A percentile compares a stretch with the other conserved stretches of the same genome.
Conservation (phyloP, 768 basidiomycete genomes). For the Aureoboletus auriporus region DNA sequence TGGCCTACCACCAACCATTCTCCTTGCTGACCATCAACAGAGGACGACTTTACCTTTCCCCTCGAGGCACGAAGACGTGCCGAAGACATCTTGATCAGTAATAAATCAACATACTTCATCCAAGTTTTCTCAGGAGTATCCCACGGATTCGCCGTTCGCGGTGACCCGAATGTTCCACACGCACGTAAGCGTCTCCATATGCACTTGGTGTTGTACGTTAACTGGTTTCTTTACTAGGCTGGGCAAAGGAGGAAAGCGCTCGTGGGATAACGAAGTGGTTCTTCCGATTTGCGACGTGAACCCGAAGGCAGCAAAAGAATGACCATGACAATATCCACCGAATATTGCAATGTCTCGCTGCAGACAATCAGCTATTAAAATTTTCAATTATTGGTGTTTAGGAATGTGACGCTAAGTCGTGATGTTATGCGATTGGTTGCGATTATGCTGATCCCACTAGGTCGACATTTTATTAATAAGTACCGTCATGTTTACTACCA, state of each 20-base stretch:
- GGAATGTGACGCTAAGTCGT: background rate
- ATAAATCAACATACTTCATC: slow-evolving; percentile 47
- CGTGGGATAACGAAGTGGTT: slow-evolving; percentile 49
- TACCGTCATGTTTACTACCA: too few relatives aligned
- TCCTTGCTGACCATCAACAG: slow-evolving; percentile 23
- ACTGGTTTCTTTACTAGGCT: slow-evolving; percentile 32
- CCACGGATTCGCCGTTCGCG: slow-evolving; percentile 27
- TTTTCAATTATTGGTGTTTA: background rate
- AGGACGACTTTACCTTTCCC: slow-evolving; percentile 51
- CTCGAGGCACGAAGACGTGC: slow-evolving; percentile 47
- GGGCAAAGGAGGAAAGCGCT: slow-evolving; percentile 58
- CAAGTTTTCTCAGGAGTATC: slow-evolving; percentile 49
- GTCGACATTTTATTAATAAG: too few relatives aligned
- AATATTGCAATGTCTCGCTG: too few relatives aligned
- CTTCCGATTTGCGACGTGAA: slow-evolving; percentile 33
- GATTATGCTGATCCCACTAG: too few relatives aligned
- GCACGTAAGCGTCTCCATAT: slow-evolving; percentile 12
- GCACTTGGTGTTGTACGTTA: background rate
- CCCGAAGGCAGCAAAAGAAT: background rate
- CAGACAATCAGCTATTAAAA: background rate
- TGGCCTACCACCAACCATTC: background rate
- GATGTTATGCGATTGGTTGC: too few relatives aligned
- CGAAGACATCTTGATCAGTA: slow-evolving; percentile 49
- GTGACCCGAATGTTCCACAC: slow-evolving; percentile 13
- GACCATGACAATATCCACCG: background rate